Conservation (phyloP, 257 asterid species). For the Scutellaria galericulata region DNA sequence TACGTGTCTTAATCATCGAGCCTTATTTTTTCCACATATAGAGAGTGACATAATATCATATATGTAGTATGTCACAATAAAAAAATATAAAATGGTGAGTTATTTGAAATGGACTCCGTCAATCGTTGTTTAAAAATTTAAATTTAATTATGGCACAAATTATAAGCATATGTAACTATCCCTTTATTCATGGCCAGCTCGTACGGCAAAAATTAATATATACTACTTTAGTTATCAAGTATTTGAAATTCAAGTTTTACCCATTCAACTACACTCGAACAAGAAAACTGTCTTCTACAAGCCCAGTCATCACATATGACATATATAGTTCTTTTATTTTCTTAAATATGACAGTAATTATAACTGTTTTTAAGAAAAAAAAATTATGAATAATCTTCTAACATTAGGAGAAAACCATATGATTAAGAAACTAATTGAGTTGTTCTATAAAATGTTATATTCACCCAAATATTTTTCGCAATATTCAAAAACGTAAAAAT, state of each 20-base stretch:
- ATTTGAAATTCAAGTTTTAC: slow-evolving; percentile 13
- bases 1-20: no score
- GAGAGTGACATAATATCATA: neutral
- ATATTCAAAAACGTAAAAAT: no score
- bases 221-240: neutral
- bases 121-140: neutral
- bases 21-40: no score
- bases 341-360: no score
- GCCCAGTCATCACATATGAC: neutral
- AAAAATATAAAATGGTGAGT: neutral
- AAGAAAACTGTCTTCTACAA: slow-evolving; percentile 1
- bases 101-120: slow-evolving; percentile 15
- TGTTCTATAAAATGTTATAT: no score
- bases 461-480: neutral
- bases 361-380: no score
- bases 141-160: neutral
- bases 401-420: no score
- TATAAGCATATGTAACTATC: neutral
- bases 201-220: neutral
- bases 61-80: no score
- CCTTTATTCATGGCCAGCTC: slow-evolving; percentile 1
- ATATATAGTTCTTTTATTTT: neutral
- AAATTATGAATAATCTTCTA: no score
- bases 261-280: slow-evolving; percentile 1
- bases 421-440: no score